Base-by-base conservation (phyloP, 106 monocot genomes). In the Allium fistulosum region DNA sequence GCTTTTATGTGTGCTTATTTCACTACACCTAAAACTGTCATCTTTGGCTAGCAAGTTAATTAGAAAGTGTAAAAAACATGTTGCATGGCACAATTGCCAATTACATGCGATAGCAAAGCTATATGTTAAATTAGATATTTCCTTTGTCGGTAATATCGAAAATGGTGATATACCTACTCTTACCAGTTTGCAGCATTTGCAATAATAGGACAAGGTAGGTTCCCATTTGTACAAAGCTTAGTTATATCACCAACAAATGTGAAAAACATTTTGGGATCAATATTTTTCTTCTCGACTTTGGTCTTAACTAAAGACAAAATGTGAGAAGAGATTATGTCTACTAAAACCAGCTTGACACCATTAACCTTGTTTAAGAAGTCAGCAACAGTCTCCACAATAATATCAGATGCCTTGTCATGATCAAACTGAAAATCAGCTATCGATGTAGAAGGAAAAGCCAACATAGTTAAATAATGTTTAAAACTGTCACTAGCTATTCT, bases 171-270 rank as follows among this genome's bases (percentile, higher is more conserved):
- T 50, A 61, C 16, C 3, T 68, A 69, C 65, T 45, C 77, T 78
- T 82, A 96, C 96, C 92, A 92, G 69, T 96, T 92, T 37, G 96
- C 72, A 77, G 96, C 88, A 77, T 96, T 96, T 11, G 92, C 92
- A 80, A 96, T 92, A 8, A 82, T 88, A 67, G 60, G 69, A 59
- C 92, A 96, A 1, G 37, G 67, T 49, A 96, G 67, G 18, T 72
- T 69, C 73, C 86, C 80, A 75, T 77, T 74, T 28, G 88, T 69
- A 46, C 67, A 66, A 65, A 92, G 80, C 46, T 65, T 70, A 68
- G 96, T 92, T 53, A 96, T 96, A 71, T 96, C 86, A 74, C 96
- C 92, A 48, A 77, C 78, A 72, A 77, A 66, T 27, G 86, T 96
- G 17, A 81, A 78, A 55, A 96, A 96, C 62, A 50, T 57, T 77